A percentile compares a stretch with the other conserved stretches of the same genome.
Conservation (phyloP, 1,139 yeast species). For the Wickerhamomyces sp. region DNA sequence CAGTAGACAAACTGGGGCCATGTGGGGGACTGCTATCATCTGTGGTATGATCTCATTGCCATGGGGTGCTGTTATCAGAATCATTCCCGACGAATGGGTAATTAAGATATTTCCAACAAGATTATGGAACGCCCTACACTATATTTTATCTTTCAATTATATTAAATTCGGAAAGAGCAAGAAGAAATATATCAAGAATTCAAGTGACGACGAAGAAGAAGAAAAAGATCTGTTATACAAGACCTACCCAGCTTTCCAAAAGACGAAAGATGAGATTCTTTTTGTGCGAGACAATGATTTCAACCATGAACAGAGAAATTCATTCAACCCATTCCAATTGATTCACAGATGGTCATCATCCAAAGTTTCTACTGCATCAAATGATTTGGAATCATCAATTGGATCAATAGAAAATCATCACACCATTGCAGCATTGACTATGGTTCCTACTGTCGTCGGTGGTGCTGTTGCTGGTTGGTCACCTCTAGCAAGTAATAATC, state of each 20-base stretch:
- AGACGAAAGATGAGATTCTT: conserved; percentile 24
- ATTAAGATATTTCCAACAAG: conserved; percentile 62
- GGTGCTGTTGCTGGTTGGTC: conserved; percentile 51
- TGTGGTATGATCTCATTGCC: conserved; percentile 86
- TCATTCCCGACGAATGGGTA: conserved; percentile 80
- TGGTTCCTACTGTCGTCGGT: conserved; percentile 49
- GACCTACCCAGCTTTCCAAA: conserved; percentile 23
- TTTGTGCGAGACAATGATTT: conserved; percentile 16
- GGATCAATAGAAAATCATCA: conserved; percentile 9
- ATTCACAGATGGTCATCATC: conserved; percentile 22
- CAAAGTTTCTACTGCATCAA: conserved; percentile 2
- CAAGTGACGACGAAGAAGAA: conserved; percentile 17
- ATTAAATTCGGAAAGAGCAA: conserved; percentile 28
- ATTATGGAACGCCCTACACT: conserved; percentile 42
- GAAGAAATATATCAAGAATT: conserved; percentile 1
- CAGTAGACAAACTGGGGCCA: conserved; percentile 68
- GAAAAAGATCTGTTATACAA: conserved; percentile 17
- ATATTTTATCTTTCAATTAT: conserved; percentile 45
- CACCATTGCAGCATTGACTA: conserved; percentile 40
- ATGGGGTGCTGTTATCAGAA: conserved; percentile 66
- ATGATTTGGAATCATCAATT: conserved; percentile 16
- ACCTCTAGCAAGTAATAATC: conserved; percentile 11
- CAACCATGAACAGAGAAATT: conserved; percentile 6
- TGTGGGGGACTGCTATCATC: conserved; percentile 87
- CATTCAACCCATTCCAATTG: conserved; percentile 20